These are phyloP conservation scores for Aspergillus terreus DNA, from an alignment of 2,329 filamentous ascomycete genomes.

Conservation along the genomic window DNA sequence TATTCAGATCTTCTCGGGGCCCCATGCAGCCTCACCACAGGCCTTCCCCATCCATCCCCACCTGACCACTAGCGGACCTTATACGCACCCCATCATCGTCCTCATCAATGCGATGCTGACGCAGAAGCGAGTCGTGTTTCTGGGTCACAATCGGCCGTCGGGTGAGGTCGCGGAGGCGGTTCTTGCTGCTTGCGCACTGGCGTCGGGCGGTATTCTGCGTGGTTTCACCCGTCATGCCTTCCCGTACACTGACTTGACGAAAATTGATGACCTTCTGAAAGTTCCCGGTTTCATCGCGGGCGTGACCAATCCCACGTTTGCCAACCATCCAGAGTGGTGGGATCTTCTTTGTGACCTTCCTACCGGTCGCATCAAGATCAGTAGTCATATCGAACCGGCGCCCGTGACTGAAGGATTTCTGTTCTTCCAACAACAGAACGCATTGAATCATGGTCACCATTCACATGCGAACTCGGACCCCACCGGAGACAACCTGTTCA, in stretches of 20 bases:
- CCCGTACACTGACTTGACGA: conserved; percentile 95
- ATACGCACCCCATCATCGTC: conserved; percentile 91
- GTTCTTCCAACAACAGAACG: conserved; percentile 76
- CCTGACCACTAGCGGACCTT: conserved; percentile 83
- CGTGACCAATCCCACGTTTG: conserved; percentile 95
- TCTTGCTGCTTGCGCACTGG: conserved; percentile 89
- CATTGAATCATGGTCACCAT: conserved; percentile 22
- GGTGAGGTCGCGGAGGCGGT: conserved; percentile 98
- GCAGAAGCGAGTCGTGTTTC: conserved; percentile 92
- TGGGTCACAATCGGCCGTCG: conserved; percentile 91
- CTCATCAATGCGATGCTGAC: conserved; percentile 92
- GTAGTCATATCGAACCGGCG: conserved; percentile 76
- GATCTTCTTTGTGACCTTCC: conserved; percentile 91
- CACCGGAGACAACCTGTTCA: conserved; percentile 85
- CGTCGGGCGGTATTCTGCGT: conserved; percentile 83
- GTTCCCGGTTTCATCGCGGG: conserved; percentile 97
- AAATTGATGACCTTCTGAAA: conserved; percentile 92
- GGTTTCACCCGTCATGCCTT: conserved; percentile 96
- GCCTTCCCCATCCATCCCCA: conserved; percentile 85
- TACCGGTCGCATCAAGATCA: conserved; percentile 91
- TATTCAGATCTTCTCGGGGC: conserved; percentile 85
- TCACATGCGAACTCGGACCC: conserved; percentile 53
- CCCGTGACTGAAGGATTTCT: conserved; percentile 77
- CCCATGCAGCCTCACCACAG: conserved; percentile 77
- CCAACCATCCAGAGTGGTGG: conserved; percentile 96